Base-by-base conservation (phyloP, 805 yeast species). In the Monosporozyma servazzii region DNA sequence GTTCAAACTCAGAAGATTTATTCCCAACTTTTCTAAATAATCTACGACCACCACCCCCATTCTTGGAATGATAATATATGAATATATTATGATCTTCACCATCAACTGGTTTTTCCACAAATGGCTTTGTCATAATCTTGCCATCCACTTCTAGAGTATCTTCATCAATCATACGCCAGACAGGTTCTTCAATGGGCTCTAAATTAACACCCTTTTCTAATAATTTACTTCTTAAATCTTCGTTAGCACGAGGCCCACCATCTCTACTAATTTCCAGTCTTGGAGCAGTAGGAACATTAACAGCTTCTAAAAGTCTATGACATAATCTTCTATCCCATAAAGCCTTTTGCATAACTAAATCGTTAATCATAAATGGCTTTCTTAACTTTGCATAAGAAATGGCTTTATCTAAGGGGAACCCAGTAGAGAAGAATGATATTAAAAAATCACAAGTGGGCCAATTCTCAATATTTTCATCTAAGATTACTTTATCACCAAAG, bases 381-480 rank as follows among this genome's bases (percentile, higher is more conserved):
- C 99, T 78, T 54, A 90, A 78, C 55, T 88, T 84, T 40, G 82
- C 96, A 62, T 93, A 93, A 21, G 82, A 77, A 53, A 93, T 91
- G 2, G 99, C 99, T 68, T 93, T 93, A 59, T 91, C 95, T 44
- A 93, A 74, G 0, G 99, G 99, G 70, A 93, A 93, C 0, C 99
- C 99, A 30, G 82, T 80, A n/a, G 96, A 86, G 68, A 93, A 93
- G 69, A 93, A 93, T 58, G 91, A 84, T 54, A 93, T 87, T 55
- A 93, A 74, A 62, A 88, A 93, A 66, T 93, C 99, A 72, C 99
- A 93, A 37, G 96, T 88, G 39, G 99, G 99, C 99, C 99, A 93
- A 66, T 89, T 88, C 71, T 93, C 98, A 53, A 93, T 79, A 15
- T 78, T 72, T 71, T 95, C 99, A 68, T 93, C 99, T 51, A 93